Evolutionary conservation across 208 protist genomes (phyloP).

Genomic region (Acanthamoeba triangularis): DNA sequence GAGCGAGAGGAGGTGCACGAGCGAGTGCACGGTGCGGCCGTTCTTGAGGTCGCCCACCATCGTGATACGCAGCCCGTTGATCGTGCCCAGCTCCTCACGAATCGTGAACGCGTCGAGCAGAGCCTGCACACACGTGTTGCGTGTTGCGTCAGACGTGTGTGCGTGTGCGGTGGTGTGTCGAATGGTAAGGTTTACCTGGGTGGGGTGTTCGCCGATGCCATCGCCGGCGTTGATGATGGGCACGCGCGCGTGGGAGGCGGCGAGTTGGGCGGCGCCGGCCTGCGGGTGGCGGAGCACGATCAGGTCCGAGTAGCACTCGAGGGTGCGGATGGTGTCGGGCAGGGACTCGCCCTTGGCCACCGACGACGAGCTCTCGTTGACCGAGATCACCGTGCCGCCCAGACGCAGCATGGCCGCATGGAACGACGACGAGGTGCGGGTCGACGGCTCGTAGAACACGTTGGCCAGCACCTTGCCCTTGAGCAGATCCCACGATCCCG

Average conservation of each 20-base stretch:
- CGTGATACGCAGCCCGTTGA: slow-evolving; percentile 96
- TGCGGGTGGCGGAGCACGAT: slow-evolving; percentile 97
- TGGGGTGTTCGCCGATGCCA: slow-evolving; percentile 98
- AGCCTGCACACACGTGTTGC: slow-evolving; percentile 93
- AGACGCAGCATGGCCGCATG: slow-evolving; percentile 90
- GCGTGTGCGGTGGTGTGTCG: neutral
- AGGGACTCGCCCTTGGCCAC: slow-evolving; percentile 92
- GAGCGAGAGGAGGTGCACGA: slow-evolving; percentile 94
- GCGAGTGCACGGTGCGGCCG: slow-evolving; percentile 98
- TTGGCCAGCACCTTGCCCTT: slow-evolving; percentile 73
- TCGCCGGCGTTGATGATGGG: slow-evolving; percentile 98
- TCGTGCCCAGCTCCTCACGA: slow-evolving; percentile 95
- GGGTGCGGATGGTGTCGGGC: slow-evolving; percentile 86
- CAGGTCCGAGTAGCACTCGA: slow-evolving; percentile 92
- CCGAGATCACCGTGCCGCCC: slow-evolving; percentile 88
- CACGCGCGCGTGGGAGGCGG: slow-evolving; percentile 85
- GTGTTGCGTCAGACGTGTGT: neutral
- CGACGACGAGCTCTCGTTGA: slow-evolving; percentile 84
- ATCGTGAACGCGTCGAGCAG: slow-evolving; percentile 99
- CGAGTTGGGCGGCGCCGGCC: slow-evolving; percentile 92
- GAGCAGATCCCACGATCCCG: slow-evolving; percentile 81
- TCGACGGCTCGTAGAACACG: slow-evolving; percentile 84
- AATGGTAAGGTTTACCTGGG: slow-evolving; percentile 86
- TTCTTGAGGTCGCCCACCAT: slow-evolving; percentile 98
- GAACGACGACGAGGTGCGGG: slow-evolving; percentile 92